phyloP scores from a whole-genome alignment of 176 grass and related monocot genomes.

The Oryza meridionalis region DNA sequence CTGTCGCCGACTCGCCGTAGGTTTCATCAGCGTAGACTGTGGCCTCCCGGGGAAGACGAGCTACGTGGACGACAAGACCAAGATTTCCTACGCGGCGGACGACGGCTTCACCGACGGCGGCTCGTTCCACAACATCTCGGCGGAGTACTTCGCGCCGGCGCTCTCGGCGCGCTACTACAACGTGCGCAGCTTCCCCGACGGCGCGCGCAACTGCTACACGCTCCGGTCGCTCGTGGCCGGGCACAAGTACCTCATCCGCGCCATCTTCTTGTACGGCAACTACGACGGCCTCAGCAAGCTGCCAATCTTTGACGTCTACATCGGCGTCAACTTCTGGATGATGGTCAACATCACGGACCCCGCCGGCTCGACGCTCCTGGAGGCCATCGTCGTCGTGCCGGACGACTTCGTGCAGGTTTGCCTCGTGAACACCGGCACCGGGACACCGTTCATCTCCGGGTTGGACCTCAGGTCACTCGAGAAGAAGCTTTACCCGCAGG shows the following conservation, averaged over 20 bases:
- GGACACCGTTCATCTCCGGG: slow-evolving; percentile 56
- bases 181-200: slow-evolving; percentile 56
- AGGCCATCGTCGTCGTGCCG: slow-evolving; percentile 29
- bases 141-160: background rate
- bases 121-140: slow-evolving; percentile 46
- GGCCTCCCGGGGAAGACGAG: slow-evolving; percentile 40
- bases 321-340: slow-evolving; percentile 57
- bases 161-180: background rate
- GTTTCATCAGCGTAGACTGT: slow-evolving; percentile 75
- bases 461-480: slow-evolving; percentile 51
- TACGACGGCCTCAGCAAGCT: slow-evolving; percentile 45
- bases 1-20: slow-evolving; percentile 16
- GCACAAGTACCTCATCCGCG: slow-evolving; percentile 53
- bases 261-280: slow-evolving; percentile 56
- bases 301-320: slow-evolving; percentile 53
- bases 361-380: background rate
- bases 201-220: slow-evolving; percentile 51
- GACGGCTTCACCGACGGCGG: slow-evolving; percentile 54
- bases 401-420: slow-evolving; percentile 44
- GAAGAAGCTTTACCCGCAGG: slow-evolving; percentile 2
- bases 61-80: slow-evolving; percentile 38
- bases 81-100: slow-evolving; percentile 41
- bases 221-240: slow-evolving; percentile 34
- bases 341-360: slow-evolving; percentile 33
- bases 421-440: slow-evolving; percentile 41